phyloP scores from a whole-genome alignment of 2,329 filamentous ascomycete species.

The Decorospora gaudefroyi region DNA sequence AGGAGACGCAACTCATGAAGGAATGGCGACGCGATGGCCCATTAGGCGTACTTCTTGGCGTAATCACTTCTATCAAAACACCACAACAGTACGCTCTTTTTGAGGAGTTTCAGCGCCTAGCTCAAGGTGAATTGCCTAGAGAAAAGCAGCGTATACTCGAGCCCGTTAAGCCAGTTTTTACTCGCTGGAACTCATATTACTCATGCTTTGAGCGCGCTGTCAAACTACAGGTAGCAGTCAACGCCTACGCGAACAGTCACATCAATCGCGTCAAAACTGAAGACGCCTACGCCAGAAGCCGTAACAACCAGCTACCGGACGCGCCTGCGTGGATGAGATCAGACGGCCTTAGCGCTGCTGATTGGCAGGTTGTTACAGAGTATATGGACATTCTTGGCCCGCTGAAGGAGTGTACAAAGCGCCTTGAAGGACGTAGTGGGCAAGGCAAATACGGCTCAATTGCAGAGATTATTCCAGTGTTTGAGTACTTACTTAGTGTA shows the following conservation, averaged over 20 bases:
- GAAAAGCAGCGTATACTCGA: neutral
- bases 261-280: neutral
- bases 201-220: slow-evolving; percentile 5
- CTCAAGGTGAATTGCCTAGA: neutral
- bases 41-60: neutral
- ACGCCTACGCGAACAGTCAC: neutral
- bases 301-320: neutral
- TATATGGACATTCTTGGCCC: slow-evolving; percentile 6
- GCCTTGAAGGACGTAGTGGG: slow-evolving; percentile 3
- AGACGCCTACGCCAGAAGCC: no score
- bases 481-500: neutral
- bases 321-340: neutral
- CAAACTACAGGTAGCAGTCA: slow-evolving; percentile 1
- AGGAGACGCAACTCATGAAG: no score
- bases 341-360: slow-evolving; percentile 1
- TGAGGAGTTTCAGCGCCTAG: neutral
- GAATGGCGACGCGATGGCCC: no score
- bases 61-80: slow-evolving; percentile 9
- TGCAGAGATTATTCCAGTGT: slow-evolving; percentile 4
- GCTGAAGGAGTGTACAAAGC: slow-evolving; percentile 3
- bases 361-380: slow-evolving; percentile 5
- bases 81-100: slow-evolving; percentile 3
- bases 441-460: neutral
- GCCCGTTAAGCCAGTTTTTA: slow-evolving; percentile 6
- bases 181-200: no score